A percentile compares a stretch with the other conserved stretches of the same genome.
Evolutionary conservation across 2,329 filamentous ascomycete genomes (phyloP).

Genomic region (Pseudogymnoascus sp.): DNA sequence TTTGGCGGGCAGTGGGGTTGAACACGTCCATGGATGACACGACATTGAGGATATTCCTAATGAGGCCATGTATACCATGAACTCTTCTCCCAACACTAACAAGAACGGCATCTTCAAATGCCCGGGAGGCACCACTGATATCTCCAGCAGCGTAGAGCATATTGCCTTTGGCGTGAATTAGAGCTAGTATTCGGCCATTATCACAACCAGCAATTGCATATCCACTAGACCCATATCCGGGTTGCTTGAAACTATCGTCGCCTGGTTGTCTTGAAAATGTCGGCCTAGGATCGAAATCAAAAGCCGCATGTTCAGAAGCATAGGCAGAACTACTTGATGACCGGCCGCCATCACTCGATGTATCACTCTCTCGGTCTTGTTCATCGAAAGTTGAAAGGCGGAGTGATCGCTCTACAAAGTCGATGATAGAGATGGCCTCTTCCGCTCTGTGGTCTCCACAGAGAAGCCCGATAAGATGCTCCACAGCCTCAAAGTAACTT

Average conservation of each 20-base stretch:
- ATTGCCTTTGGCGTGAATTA: conserved; percentile 96
- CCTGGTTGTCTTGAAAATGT: conserved; percentile 14
- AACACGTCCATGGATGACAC: conserved; percentile 36
- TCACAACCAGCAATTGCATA: conserved; percentile 79
- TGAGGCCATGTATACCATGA: conserved; percentile 66
- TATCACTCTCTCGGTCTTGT: conserved; percentile 50
- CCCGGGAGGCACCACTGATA: conserved; percentile 68
- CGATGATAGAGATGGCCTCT: conserved; percentile 82
- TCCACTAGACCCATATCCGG: conserved; percentile 66
- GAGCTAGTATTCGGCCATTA: conserved; percentile 85
- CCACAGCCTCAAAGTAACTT: conserved; percentile 87
- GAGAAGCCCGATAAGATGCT: conserved; percentile 82
- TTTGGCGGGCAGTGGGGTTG: conserved; percentile 6
- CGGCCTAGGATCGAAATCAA: conserved; percentile 22
- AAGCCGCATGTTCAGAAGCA: conserved; percentile 20
- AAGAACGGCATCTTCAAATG: conserved; percentile 90
- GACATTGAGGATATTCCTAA: conserved; percentile 66
- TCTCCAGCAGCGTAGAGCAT: conserved; percentile 90
- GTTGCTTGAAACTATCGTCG: conserved; percentile 18
- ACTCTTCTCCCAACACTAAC: conserved; percentile 70
- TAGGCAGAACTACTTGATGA: conserved; percentile 21
- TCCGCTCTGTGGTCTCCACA: conserved; percentile 72
- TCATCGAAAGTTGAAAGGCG: conserved; percentile 39
- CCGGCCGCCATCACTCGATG: conserved; percentile 42
- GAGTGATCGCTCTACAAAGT: conserved; percentile 70